Conservation (phyloP, 139 green algal species). For the Chlamydomonas schloesseri region DNA sequence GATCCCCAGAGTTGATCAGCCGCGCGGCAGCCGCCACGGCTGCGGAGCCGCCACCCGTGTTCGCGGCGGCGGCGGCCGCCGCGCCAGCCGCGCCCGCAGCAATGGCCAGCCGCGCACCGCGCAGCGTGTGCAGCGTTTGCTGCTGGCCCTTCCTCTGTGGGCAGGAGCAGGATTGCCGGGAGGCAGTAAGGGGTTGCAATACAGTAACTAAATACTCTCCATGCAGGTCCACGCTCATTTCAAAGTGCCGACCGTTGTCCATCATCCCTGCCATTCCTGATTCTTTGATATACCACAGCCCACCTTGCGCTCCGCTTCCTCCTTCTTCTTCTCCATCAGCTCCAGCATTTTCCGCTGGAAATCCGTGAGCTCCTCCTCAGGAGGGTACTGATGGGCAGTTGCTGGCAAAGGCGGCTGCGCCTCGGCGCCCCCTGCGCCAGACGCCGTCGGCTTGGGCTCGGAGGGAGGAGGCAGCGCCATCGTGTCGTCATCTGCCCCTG, state of each 20-base stretch:
- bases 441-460: constrained; percentile 2
- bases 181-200: too few relatives aligned
- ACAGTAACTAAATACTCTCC: too few relatives aligned
- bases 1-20: background rate
- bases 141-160: too few relatives aligned
- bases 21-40: background rate
- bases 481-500: background rate
- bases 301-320: constrained; percentile 42
- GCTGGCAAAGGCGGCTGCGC: background rate
- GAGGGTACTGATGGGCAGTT: background rate
- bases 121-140: constrained; percentile 41
- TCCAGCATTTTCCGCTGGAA: constrained; percentile 54
- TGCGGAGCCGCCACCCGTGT: background rate
- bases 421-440: background rate
- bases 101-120: constrained; percentile 42
- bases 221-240: too few relatives aligned
- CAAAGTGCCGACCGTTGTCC: too few relatives aligned
- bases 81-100: background rate
- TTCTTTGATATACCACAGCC: background rate
- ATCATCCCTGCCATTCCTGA: too few relatives aligned
- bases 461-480: constrained; percentile 37
- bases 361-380: constrained; percentile 38
- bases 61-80: background rate
- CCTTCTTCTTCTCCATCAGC: constrained; percentile 56
- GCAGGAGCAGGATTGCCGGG: too few relatives aligned